Evolutionary conservation across 257 asterid species (phyloP).

Genomic region (Echites panduratus): DNA sequence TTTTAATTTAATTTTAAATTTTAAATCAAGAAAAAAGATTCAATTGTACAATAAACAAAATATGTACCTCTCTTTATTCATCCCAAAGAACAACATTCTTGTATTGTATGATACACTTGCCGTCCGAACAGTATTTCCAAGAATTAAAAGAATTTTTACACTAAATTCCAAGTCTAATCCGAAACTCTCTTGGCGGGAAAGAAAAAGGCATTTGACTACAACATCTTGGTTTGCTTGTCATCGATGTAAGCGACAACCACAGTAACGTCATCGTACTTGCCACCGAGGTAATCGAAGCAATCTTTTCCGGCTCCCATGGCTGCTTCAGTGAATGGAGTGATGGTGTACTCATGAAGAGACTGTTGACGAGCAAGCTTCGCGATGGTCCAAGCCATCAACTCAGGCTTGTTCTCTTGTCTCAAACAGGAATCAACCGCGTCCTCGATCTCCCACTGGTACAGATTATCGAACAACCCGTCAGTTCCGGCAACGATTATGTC

Average conservation of each 20-base stretch:
- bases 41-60: too few relatives aligned
- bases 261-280: constrained; percentile 49
- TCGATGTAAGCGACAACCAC: constrained; percentile 28
- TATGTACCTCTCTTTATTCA: too few relatives aligned
- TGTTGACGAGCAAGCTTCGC: constrained; percentile 10
- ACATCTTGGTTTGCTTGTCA: too few relatives aligned
- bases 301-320: constrained; percentile 20
- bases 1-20: too few relatives aligned
- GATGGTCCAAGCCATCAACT: constrained; percentile 1
- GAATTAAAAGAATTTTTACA: too few relatives aligned
- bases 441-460: constrained; percentile 24
- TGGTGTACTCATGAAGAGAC: background rate
- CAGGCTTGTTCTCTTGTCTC: background rate
- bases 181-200: too few relatives aligned
- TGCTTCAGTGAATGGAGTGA: constrained; percentile 28
- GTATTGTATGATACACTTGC: too few relatives aligned
- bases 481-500: constrained; percentile 39
- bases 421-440: background rate
- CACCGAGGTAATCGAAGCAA: constrained; percentile 19
- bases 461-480: constrained; percentile 48
- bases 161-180: too few relatives aligned
- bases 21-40: too few relatives aligned
- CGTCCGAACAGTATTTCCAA: too few relatives aligned
- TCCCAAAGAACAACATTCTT: too few relatives aligned
- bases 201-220: too few relatives aligned